Conservation (phyloP, 2,329 filamentous ascomycete species). For the Sclerotinia minor region DNA sequence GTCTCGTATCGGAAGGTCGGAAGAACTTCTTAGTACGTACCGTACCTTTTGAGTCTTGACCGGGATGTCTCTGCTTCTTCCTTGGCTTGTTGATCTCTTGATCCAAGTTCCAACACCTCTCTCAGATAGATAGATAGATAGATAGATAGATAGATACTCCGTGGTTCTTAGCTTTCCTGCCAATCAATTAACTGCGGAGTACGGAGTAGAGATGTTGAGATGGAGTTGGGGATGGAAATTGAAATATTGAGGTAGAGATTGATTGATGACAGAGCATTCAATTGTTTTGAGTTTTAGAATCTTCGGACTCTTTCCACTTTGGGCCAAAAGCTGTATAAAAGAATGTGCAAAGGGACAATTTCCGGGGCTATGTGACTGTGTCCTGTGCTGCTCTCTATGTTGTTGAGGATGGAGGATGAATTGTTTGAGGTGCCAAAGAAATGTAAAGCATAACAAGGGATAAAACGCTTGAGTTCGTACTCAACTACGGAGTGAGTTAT, state of each 20-base stretch:
- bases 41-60: too few species aligned
- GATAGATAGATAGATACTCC: too few species aligned
- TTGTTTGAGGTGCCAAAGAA: too few species aligned
- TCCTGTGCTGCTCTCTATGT: not conserved
- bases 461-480: too few species aligned
- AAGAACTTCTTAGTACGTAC: not conserved
- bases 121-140: too few species aligned
- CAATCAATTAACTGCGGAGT: not conserved
- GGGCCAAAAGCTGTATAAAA: not conserved
- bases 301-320: not conserved
- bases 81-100: not conserved
- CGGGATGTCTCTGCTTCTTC: not conserved
- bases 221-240: too few species aligned
- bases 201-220: not conserved
- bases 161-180: not conserved
- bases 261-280: not conserved
- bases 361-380: not conserved
- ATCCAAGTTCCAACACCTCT: not conserved
- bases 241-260: not conserved
- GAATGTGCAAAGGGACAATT: not conserved
- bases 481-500: too few species aligned
- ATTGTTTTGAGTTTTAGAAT: not conserved
- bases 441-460: not conserved
- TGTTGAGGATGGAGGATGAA: too few species aligned
- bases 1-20: constrained; percentile 8